Base-by-base conservation (phyloP, 768 basidiomycete species). In the Piloderma croceum region DNA sequence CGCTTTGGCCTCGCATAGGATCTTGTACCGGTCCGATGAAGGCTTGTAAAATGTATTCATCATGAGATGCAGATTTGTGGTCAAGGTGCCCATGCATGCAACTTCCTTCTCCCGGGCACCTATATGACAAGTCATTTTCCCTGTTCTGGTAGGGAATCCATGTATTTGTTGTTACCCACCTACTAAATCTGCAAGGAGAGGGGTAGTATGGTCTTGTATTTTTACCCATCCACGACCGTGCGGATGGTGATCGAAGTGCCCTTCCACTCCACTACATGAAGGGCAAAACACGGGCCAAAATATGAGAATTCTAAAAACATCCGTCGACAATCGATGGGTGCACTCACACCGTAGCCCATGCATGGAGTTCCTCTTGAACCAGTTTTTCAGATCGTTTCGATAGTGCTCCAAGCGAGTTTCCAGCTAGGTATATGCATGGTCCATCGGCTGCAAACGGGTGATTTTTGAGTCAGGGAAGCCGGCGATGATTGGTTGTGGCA, bases 11-110 rank as follows among this genome's bases (percentile, higher is more conserved):
- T 99, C 96, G 65, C 90, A 94, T 42, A 99, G 69, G 59, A 99
- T 91, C 73, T 93, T 98, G 71, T 76, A 91, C 38, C 92, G 80
- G 48, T 72, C 71, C 39, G 74, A 54, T 20, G 87, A 90, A 15
- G 96, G 96, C 43, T 84, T 81, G 66, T 97, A 98, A 66, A 99
- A 98, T 19, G 81, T 80, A 57, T 81, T 76, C 80, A 97, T 88
- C 79, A 96, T 81, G 46, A 93, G 79, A 68, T 99, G 92, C 43
- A 99, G 74, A 69, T 99, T 99, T 52, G 81, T 80, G 34, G 96
- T 99, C 60, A 98, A 66, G 36, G 91, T 90, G 59, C 88, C 82
- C 82, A 97, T 97, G 63, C 90, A 91, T 13, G 88, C 90, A 35
- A 98, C 88, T 74, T 99, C 96, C 46, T 77, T 74, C 64, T 83